Conservation (phyloP, 495 filamentous ascomycete species). For the Lepraria neglecta region DNA sequence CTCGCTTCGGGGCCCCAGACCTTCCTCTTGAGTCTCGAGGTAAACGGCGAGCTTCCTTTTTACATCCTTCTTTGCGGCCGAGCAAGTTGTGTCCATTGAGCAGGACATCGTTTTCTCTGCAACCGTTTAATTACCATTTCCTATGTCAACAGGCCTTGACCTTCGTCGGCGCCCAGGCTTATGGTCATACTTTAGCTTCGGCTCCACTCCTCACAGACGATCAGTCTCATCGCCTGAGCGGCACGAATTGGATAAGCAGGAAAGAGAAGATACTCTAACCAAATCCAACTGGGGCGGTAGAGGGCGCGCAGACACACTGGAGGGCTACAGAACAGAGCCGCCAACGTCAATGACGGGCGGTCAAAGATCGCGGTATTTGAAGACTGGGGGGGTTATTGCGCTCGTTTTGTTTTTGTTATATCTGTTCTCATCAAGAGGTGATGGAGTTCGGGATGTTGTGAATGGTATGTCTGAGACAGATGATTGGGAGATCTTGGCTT, state of each 20-base stretch:
- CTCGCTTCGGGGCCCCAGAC: not conserved
- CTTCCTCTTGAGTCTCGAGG: not conserved
- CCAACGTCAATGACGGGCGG: constrained; percentile 58
- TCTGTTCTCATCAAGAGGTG: constrained; percentile 57
- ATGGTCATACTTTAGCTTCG: constrained; percentile 46
- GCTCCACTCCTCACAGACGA: constrained; percentile 31
- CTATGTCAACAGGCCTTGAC: constrained; percentile 41
- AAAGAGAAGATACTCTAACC: constrained; percentile 40
- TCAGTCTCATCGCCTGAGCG: constrained; percentile 38
- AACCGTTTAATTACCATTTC: constrained; percentile 16
- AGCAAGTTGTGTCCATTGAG: constrained; percentile 2
- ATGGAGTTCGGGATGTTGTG: constrained; percentile 35
- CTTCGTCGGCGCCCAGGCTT: constrained; percentile 38
- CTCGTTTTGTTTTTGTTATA: constrained; percentile 69
- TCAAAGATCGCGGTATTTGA: constrained; percentile 71
- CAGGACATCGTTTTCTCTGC: not conserved
- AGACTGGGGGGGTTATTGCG: constrained; percentile 72
- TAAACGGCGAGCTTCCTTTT: not conserved
- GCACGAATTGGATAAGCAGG: constrained; percentile 36
- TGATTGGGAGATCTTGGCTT: not conserved
- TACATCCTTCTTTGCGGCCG: not conserved
- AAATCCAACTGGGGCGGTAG: constrained; percentile 20
- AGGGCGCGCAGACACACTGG: constrained; percentile 35
- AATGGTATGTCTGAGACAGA: constrained; percentile 5
- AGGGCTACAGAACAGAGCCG: constrained; percentile 35